These are phyloP conservation scores for Sporothrix inflata DNA, from an alignment of 2,329 filamentous ascomycete species.

Conservation along the genomic window DNA sequence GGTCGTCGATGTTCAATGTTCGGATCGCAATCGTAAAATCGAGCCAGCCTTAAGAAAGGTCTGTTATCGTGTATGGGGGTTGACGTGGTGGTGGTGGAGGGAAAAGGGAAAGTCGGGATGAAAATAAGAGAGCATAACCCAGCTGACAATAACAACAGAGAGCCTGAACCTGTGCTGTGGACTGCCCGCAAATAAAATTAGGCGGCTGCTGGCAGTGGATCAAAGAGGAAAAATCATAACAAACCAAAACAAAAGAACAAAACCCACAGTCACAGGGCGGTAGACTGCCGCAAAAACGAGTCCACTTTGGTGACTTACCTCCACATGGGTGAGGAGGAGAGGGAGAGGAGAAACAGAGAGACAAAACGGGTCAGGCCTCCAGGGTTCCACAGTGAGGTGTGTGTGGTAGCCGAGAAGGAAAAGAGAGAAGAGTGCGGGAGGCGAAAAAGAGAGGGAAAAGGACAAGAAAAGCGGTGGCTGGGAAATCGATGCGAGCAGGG, in stretches of 20 bases:
- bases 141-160: not conserved
- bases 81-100: not conserved
- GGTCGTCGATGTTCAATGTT: not conserved
- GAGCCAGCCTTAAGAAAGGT: constrained; percentile 1
- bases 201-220: constrained; percentile 21
- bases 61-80: constrained; percentile 8
- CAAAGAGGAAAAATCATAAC: constrained; percentile 29
- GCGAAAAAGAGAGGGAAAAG: not conserved
- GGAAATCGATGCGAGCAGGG: constrained; percentile 7
- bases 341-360: not conserved
- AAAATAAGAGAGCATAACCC: not conserved
- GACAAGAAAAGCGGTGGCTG: constrained; percentile 30
- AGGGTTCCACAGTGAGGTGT: constrained; percentile 9
- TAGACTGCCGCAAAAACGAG: not conserved
- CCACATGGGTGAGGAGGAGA: constrained; percentile 12
- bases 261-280: not conserved
- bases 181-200: constrained; percentile 3
- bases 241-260: constrained; percentile 6
- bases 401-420: not conserved
- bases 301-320: constrained; percentile 11
- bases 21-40: not conserved
- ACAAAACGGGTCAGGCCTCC: constrained; percentile 4
- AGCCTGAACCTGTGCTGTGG: not conserved
- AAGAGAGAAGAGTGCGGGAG: not conserved
- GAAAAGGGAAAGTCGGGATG: not conserved